Conservation (phyloP, 169 alveolate species). For the Eimeria acervulina region DNA sequence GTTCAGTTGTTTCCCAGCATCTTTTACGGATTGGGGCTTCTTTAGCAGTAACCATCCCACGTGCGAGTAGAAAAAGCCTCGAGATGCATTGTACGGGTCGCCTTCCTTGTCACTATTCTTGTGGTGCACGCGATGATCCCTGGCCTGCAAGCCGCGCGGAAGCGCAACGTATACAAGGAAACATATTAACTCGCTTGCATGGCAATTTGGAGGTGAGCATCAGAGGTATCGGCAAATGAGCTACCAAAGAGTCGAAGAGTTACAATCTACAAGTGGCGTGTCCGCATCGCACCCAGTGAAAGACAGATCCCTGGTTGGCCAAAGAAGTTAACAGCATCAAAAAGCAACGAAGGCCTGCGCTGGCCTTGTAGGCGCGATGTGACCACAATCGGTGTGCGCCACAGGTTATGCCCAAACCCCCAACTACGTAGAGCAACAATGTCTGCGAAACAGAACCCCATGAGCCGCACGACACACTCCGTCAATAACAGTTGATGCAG, state of each 20-base stretch:
- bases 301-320: constrained; percentile 92
- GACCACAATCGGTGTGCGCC: constrained; percentile 95
- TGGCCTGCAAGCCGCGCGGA: constrained; percentile 71
- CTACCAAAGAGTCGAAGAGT: background rate
- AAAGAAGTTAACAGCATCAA: constrained; percentile 90
- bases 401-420: constrained; percentile 93
- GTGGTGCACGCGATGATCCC: constrained; percentile 92
- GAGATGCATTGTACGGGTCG: constrained; percentile 92
- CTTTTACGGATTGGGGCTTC: constrained; percentile 83
- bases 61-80: constrained; percentile 92
- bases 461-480: background rate
- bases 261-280: background rate
- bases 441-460: constrained; percentile 29
- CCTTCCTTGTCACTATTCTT: constrained; percentile 90
- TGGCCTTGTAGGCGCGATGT: constrained; percentile 92
- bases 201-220: background rate
- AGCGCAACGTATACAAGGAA: background rate
- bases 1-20: constrained; percentile 79
- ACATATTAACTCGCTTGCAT: background rate
- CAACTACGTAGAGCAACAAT: constrained; percentile 85
- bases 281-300: constrained; percentile 90
- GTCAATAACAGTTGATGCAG: background rate
- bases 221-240: background rate
- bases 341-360: constrained; percentile 85
- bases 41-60: constrained; percentile 92